Evolutionary conservation across 2,329 filamentous ascomycete genomes (phyloP).

Genomic region (Cordyceps cicadae): DNA sequence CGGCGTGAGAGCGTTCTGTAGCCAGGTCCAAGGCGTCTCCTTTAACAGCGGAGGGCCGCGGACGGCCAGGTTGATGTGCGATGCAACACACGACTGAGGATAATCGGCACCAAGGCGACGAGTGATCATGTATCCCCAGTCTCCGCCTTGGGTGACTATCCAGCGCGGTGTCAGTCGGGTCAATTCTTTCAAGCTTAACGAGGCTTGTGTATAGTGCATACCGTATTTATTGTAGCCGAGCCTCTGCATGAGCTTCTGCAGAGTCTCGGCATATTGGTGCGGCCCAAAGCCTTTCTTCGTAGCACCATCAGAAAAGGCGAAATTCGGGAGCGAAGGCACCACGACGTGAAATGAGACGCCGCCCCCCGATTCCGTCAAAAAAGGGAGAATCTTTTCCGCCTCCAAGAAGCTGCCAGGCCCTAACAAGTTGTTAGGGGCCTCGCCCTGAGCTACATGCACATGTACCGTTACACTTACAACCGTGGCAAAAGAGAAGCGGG

Average conservation of each 20-base stretch:
- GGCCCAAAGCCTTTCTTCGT: constrained; percentile 24
- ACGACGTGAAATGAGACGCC: constrained; percentile 46
- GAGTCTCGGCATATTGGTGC: constrained; percentile 40
- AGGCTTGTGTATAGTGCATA: constrained; percentile 7
- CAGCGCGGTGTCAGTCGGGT: not conserved
- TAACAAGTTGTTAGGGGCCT: constrained; percentile 8
- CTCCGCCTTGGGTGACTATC: constrained; percentile 53
- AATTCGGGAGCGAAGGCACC: constrained; percentile 50
- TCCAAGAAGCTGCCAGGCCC: constrained; percentile 64
- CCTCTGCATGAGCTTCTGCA: constrained; percentile 60
- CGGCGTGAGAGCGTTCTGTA: constrained; percentile 43
- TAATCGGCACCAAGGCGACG: constrained; percentile 53
- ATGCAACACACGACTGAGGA: constrained; percentile 41
- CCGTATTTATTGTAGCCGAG: constrained; percentile 46
- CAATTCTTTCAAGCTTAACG: not conserved
- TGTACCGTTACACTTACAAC: constrained; percentile 11
- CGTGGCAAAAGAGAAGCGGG: constrained; percentile 46
- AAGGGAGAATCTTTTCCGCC: constrained; percentile 51
- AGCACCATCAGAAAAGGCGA: constrained; percentile 28
- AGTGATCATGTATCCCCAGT: constrained; percentile 63
- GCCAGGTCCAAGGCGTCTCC: constrained; percentile 46
- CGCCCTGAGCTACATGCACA: not conserved
- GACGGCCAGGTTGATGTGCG: constrained; percentile 51
- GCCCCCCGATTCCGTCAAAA: constrained; percentile 28
- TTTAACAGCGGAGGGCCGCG: constrained; percentile 39